Evolutionary conservation across 2,329 filamentous ascomycete species (phyloP).

Genomic region (Pseudogymnoascus sp.): DNA sequence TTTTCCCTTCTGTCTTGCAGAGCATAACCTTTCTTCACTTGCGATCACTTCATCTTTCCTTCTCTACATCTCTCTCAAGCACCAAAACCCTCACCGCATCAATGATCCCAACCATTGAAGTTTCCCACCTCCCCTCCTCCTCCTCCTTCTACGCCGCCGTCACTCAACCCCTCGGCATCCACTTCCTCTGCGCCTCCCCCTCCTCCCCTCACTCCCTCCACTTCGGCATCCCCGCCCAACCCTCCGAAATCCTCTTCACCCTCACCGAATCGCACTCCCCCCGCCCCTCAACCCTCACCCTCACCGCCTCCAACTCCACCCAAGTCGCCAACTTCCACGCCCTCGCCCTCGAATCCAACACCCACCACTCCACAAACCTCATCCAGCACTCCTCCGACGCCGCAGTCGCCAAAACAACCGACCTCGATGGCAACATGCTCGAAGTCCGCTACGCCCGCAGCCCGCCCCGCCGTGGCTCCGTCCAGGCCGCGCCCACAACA

Average conservation of each 20-base stretch:
- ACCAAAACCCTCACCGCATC: slow-evolving; percentile 8
- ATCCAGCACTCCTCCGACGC: slow-evolving; percentile 5
- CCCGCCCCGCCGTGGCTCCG: neutral
- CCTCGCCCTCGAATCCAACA: slow-evolving; percentile 24
- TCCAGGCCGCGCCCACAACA: neutral
- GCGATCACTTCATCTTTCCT: slow-evolving; percentile 13
- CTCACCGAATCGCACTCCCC: slow-evolving; percentile 37
- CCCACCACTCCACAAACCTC: neutral
- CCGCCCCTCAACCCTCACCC: slow-evolving; percentile 46
- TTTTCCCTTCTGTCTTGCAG: slow-evolving; percentile 1
- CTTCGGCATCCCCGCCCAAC: slow-evolving; percentile 34
- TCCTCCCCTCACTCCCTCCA: slow-evolving; percentile 20
- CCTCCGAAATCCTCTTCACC: slow-evolving; percentile 30
- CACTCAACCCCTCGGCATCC: slow-evolving; percentile 69
- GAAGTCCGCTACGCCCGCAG: slow-evolving; percentile 58
- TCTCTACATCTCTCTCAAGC: slow-evolving; percentile 16
- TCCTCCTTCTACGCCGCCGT: slow-evolving; percentile 78
- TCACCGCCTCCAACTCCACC: slow-evolving; percentile 58
- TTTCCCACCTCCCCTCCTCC: slow-evolving; percentile 70
- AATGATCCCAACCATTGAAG: slow-evolving; percentile 45
- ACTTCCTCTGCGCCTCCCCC: slow-evolving; percentile 45
- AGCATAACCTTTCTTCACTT: neutral
- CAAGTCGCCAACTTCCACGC: slow-evolving; percentile 66
- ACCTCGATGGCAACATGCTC: slow-evolving; percentile 78
- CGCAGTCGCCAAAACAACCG: slow-evolving; percentile 51